Base-by-base conservation (phyloP, 768 basidiomycete species). In the Austroboletus festivus region DNA sequence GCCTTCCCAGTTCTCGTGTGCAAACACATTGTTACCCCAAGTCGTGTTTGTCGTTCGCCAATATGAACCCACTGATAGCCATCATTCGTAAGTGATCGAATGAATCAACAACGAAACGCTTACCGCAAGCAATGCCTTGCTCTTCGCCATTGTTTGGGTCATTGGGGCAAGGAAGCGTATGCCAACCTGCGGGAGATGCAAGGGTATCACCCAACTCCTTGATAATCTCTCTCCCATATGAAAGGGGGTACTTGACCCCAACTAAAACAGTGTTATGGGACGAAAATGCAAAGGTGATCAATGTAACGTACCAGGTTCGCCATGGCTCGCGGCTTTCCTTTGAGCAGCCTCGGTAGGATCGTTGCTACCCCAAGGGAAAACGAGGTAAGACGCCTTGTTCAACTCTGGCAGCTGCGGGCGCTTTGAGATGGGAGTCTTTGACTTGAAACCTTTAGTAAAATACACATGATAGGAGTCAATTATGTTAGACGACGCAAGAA, bases 1-100 rank as follows among this genome's bases (percentile, higher is more conserved):
- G 30, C 90, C 90, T 45, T 84, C 80, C 83, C 87, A 91, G 67
- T 94, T 90, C 79, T 97, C 95, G 56, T 97, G 95, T 1, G 93
- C 89, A 57, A 93, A 92, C 50, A 92, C 86, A 54, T 93, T 93
- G 73, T 93, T 92, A 46, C 89, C 91, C 77, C 81, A 86, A 0
- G 92, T 96, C 1, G 85, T 89, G 18, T 86, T 83, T 28, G 82
- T 86, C 62, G 86, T 87, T 47, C 73, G 72, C 68, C 71, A 83
- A 53, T 73, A 72, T 10, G 68, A 61, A 47, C 59, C 43, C 43
- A 44, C 50, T 60, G 34, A 55, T 65, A 16, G 51, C 56, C 20
- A 20, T 54, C 35, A 52, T 16, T 46, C 30, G 2, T 9, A 22
- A 3, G 12, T 31, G 28, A 6, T 26, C 20, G 3, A 1, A 20